Conservation (phyloP, 2,329 filamentous ascomycete species). For the Calonectria hongkongensis region DNA sequence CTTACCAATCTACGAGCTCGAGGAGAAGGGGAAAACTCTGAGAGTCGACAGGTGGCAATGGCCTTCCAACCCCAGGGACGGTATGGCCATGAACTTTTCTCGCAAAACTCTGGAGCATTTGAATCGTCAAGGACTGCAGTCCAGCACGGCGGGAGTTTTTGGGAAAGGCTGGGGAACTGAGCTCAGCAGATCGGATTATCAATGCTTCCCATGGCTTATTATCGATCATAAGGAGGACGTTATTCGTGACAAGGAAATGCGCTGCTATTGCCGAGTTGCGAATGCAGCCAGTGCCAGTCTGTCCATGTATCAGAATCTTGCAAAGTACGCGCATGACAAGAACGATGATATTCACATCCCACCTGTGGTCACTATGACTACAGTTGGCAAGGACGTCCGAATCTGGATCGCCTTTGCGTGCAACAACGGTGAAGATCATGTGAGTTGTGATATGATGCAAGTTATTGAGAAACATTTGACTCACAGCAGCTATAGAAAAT, state of each 20-base stretch:
- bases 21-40: slow-evolving; percentile 20
- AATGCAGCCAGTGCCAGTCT: slow-evolving; percentile 41
- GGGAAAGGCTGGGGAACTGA: slow-evolving; percentile 24
- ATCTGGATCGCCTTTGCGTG: slow-evolving; percentile 44
- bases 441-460: slow-evolving; percentile 11
- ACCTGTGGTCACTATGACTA: slow-evolving; percentile 43
- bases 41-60: slow-evolving; percentile 36
- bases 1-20: slow-evolving; percentile 40
- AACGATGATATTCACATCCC: slow-evolving; percentile 36
- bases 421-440: slow-evolving; percentile 27
- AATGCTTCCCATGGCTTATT: slow-evolving; percentile 47
- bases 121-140: slow-evolving; percentile 37
- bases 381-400: slow-evolving; percentile 33
- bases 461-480: not conserved
- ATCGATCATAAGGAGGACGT: slow-evolving; percentile 45
- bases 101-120: slow-evolving; percentile 38
- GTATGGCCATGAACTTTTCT: slow-evolving; percentile 44
- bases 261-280: slow-evolving; percentile 41
- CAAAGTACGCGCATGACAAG: slow-evolving; percentile 29
- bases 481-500: slow-evolving; percentile 36
- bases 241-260: not conserved
- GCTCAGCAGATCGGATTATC: slow-evolving; percentile 33
- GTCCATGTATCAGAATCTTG: slow-evolving; percentile 39
- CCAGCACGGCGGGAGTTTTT: slow-evolving; percentile 36
- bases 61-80: slow-evolving; percentile 32